Conservation (phyloP, 345 rosid species). For the Citrus mangshanensis region DNA sequence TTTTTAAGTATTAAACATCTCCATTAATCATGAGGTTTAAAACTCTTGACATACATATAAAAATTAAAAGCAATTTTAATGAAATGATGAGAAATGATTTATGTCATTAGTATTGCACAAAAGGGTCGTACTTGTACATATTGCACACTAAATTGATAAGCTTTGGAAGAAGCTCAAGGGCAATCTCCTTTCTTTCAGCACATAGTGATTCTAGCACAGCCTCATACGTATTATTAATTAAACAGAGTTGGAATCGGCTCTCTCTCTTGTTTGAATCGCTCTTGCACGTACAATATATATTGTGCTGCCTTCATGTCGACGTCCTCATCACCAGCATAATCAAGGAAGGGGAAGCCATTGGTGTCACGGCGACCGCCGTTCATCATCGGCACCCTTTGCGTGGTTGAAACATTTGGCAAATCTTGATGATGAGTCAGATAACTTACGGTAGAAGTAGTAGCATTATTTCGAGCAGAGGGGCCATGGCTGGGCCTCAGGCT, state of each 20-base stretch:
- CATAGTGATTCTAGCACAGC: not conserved
- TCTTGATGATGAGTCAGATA: not conserved
- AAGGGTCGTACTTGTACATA: too few species aligned
- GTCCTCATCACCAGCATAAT: constrained; percentile 36
- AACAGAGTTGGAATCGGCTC: constrained; percentile 12
- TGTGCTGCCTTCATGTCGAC: constrained; percentile 40
- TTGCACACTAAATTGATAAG: too few species aligned
- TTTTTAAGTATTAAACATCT: too few species aligned
- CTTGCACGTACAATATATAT: constrained; percentile 37
- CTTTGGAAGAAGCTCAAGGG: too few species aligned
- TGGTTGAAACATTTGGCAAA: not conserved
- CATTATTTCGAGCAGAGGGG: not conserved
- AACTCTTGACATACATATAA: too few species aligned
- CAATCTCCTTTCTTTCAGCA: not conserved
- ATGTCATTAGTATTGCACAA: too few species aligned
- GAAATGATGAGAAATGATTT: too few species aligned
- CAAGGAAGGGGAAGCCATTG: not conserved
- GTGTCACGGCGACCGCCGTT: not conserved
- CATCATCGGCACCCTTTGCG: not conserved
- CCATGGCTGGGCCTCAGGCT: not conserved
- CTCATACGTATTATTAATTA: not conserved
- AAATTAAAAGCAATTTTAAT: too few species aligned
- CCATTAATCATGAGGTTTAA: too few species aligned
- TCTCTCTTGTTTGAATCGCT: constrained; percentile 34
- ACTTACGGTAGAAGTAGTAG: not conserved